Conservation (phyloP, 2,329 filamentous ascomycete genomes). For the Penicillium verrucosum region DNA sequence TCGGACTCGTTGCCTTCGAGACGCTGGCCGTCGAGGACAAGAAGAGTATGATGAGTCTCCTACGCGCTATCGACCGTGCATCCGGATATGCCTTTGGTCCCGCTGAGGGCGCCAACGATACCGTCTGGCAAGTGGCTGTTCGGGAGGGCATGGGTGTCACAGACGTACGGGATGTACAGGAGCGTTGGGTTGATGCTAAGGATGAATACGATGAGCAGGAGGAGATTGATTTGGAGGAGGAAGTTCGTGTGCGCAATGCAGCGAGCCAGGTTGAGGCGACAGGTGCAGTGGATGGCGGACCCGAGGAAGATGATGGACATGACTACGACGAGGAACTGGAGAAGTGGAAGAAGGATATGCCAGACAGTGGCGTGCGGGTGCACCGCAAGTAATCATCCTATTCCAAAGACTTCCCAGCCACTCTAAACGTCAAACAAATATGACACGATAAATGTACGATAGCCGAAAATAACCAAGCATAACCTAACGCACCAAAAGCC, state of each 20-base stretch:
- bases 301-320: slow-evolving; percentile 35
- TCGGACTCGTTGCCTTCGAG: slow-evolving; percentile 86
- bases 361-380: slow-evolving; percentile 68
- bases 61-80: slow-evolving; percentile 86
- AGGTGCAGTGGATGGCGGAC: slow-evolving; percentile 26
- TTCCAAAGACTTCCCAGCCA: slow-evolving; percentile 28
- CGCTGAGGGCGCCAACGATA: slow-evolving; percentile 89
- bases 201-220: slow-evolving; percentile 83
- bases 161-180: slow-evolving; percentile 86
- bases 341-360: slow-evolving; percentile 39
- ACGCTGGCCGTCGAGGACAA: slow-evolving; percentile 96
- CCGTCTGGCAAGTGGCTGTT: slow-evolving; percentile 96
- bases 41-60: slow-evolving; percentile 88
- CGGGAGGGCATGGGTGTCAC: slow-evolving; percentile 65
- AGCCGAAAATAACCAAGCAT: neutral
- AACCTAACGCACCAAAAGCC: neutral
- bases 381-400: slow-evolving; percentile 55
- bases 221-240: slow-evolving; percentile 69
- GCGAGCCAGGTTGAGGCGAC: slow-evolving; percentile 25
- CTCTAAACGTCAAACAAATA: neutral
- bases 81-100: slow-evolving; percentile 90
- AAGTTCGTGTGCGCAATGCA: slow-evolving; percentile 55
- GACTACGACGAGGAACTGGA: slow-evolving; percentile 25
- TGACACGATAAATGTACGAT: slow-evolving; percentile 19
- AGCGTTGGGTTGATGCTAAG: slow-evolving; percentile 89